Conservation (phyloP, 192 early-diverging fungal genomes). For the Gigaspora rosea region DNA sequence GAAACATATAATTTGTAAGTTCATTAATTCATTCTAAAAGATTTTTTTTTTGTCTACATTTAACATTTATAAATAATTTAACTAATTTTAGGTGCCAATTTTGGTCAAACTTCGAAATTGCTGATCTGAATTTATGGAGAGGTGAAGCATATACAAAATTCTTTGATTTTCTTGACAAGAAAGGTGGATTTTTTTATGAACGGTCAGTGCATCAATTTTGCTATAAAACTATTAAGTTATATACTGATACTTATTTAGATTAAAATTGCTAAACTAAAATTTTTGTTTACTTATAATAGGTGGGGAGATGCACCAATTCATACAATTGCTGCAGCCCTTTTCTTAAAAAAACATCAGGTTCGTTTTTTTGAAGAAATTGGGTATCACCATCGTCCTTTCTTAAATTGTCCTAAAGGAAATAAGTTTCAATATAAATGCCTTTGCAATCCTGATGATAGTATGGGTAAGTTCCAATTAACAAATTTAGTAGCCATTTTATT, state of each 20-base stretch:
- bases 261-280: too few species aligned
- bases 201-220: slow-evolving; percentile 35
- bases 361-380: slow-evolving; percentile 80
- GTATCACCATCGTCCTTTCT: slow-evolving; percentile 64
- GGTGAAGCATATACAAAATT: slow-evolving; percentile 65
- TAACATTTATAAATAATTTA: too few species aligned
- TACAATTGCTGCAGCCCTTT: slow-evolving; percentile 62
- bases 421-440: slow-evolving; percentile 48
- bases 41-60: too few species aligned
- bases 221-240: too few species aligned
- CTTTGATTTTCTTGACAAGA: slow-evolving; percentile 70
- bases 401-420: slow-evolving; percentile 57
- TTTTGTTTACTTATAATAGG: slow-evolving; percentile 32
- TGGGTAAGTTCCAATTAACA: slow-evolving; percentile 39
- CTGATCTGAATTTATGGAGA: slow-evolving; percentile 61
- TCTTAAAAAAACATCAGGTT: slow-evolving; percentile 60
- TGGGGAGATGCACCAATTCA: slow-evolving; percentile 82
- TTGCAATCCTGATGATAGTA: slow-evolving; percentile 50
- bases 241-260: too few species aligned
- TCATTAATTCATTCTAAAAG: too few species aligned
- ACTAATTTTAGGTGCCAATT: slow-evolving; percentile 64
- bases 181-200: slow-evolving; percentile 87
- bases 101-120: slow-evolving; percentile 90
- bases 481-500: too few species aligned
- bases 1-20: slow-evolving; percentile 61